A percentile compares a stretch with the other conserved stretches of the same genome.
Conservation (phyloP, 2,329 filamentous ascomycete genomes). For the Didymella pinodella region DNA sequence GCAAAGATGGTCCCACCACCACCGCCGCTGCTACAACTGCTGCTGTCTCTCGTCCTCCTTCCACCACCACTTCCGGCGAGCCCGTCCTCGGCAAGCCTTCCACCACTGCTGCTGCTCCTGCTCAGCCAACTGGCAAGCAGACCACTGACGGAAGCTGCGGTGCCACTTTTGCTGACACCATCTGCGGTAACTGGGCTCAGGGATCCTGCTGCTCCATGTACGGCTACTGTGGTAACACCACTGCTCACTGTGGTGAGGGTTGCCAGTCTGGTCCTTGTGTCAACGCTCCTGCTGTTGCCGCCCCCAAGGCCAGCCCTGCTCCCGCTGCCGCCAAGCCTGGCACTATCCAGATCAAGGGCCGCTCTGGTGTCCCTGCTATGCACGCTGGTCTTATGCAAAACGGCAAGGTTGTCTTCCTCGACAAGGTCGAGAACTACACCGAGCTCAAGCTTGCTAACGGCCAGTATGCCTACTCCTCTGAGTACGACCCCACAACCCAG, state of each 20-base stretch:
- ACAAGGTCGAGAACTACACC: constrained; percentile 71
- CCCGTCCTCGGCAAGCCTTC: constrained; percentile 49
- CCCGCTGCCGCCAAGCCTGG: constrained; percentile 57
- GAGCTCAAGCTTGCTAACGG: constrained; percentile 63
- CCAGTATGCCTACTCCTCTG: constrained; percentile 66
- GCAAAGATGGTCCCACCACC: constrained; percentile 34
- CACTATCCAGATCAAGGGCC: constrained; percentile 59
- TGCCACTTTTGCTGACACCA: constrained; percentile 56
- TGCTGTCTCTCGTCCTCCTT: constrained; percentile 40
- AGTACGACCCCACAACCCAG: constrained; percentile 64
- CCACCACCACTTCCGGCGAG: constrained; percentile 45
- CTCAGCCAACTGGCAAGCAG: constrained; percentile 34
- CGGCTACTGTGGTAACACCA: constrained; percentile 62
- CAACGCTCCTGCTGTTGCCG: constrained; percentile 51
- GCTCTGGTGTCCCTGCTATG: constrained; percentile 70
- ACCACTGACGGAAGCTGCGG: constrained; percentile 65
- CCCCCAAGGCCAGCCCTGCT: constrained; percentile 56
- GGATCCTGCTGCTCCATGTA: constrained; percentile 66
- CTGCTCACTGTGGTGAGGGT: constrained; percentile 63
- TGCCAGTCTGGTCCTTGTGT: constrained; percentile 63
- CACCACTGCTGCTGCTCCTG: constrained; percentile 20
- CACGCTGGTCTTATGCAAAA: constrained; percentile 67
- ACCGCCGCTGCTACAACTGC: constrained; percentile 19
- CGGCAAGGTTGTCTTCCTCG: constrained; percentile 66
- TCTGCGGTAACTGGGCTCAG: constrained; percentile 62